Evolutionary conservation across 495 filamentous ascomycete species (phyloP).

Genomic region (Xeromyces bisporus): DNA sequence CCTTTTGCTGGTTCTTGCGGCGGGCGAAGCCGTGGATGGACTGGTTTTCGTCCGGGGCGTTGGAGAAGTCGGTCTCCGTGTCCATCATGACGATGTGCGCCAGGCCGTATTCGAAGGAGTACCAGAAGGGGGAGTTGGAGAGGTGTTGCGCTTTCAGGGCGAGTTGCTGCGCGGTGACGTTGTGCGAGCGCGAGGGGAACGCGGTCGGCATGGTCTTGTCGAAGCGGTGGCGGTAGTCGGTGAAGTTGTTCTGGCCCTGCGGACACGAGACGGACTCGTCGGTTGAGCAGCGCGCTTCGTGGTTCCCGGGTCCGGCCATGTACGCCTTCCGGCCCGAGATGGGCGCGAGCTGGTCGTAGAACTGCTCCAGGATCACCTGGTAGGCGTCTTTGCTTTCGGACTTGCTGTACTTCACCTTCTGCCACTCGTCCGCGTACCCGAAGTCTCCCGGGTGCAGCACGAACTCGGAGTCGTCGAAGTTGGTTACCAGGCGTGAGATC

Average conservation of each 20-base stretch:
- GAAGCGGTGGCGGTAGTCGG: conserved; percentile 40
- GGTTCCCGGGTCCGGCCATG: conserved; percentile 39
- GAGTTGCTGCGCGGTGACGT: conserved; percentile 24
- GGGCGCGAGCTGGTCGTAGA: conserved; percentile 32
- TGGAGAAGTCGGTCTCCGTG: conserved; percentile 37
- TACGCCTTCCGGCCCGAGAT: conserved; percentile 30
- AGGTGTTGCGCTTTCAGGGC: conserved; percentile 31
- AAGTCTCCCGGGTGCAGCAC: conserved; percentile 41
- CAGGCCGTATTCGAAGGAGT: conserved; percentile 47
- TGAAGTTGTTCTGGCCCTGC: conserved; percentile 42
- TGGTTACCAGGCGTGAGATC: conserved; percentile 36
- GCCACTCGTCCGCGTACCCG: conserved; percentile 38
- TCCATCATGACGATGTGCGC: conserved; percentile 39
- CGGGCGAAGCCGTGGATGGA: conserved; percentile 38
- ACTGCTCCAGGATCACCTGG: conserved; percentile 36
- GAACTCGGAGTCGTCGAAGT: conserved; percentile 40
- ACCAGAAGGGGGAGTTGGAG: conserved; percentile 46
- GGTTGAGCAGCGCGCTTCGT: conserved; percentile 33
- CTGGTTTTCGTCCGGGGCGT: conserved; percentile 23
- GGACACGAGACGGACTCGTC: conserved; percentile 32
- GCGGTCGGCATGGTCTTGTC: conserved; percentile 31
- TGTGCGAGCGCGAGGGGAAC: conserved; percentile 30
- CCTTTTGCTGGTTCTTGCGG: conserved; percentile 13
- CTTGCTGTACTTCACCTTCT: conserved; percentile 21
- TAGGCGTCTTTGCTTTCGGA: conserved; percentile 27